Conservation (phyloP, 2,329 filamentous ascomycete genomes). For the Pseudocercospora fijiensis region DNA sequence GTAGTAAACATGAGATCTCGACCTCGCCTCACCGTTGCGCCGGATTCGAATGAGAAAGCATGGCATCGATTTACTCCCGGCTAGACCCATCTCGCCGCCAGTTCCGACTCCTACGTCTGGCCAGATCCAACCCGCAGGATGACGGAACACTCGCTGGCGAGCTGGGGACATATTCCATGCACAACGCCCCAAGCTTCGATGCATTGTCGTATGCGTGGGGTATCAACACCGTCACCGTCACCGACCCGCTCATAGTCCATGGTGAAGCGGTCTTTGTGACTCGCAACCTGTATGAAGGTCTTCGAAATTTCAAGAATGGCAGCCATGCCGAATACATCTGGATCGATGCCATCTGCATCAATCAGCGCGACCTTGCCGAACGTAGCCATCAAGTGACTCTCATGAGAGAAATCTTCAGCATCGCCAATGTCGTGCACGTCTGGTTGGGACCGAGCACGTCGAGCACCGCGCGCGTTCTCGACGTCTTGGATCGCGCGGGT, state of each 20-base stretch:
- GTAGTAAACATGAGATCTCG: no score
- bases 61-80: not conserved
- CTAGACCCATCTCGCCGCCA: not conserved
- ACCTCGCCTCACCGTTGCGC: no score
- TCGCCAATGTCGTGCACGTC: not conserved
- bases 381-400: constrained; percentile 20
- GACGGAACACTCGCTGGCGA: not conserved
- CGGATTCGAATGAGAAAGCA: no score
- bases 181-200: not conserved
- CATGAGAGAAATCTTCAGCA: constrained; percentile 22
- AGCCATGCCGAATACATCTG: constrained; percentile 5
- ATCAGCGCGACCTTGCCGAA: constrained; percentile 22
- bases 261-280: not conserved
- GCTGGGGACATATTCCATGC: not conserved
- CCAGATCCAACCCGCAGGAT: not conserved
- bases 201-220: constrained; percentile 8
- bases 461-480: not conserved
- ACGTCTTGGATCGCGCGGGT: constrained; percentile 2
- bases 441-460: constrained; percentile 4
- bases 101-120: constrained; percentile 1
- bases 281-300: not conserved
- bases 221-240: not conserved
- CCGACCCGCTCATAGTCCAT: not conserved
- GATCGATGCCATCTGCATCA: constrained; percentile 26
- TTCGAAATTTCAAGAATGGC: not conserved